phyloP scores from a whole-genome alignment of 2,329 filamentous ascomycete genomes.

The Phoma sp. region DNA sequence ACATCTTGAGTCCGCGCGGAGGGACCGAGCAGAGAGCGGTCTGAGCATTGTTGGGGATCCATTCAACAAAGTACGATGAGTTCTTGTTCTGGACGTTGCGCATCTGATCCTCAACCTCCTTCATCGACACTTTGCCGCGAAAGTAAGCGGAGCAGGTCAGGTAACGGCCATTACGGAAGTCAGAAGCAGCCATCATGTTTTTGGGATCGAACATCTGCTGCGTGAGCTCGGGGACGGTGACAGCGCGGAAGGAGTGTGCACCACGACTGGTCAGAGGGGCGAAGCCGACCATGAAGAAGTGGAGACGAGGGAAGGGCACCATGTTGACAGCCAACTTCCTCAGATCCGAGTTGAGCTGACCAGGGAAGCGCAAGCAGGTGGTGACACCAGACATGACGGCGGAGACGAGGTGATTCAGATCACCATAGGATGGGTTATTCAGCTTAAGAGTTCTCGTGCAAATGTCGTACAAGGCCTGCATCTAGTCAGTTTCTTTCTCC shows the following conservation, averaged over 20 bases:
- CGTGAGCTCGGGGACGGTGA: conserved; percentile 96
- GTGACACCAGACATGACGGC: conserved; percentile 99
- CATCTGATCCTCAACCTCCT: conserved; percentile 99
- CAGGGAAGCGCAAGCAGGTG: conserved; percentile 98
- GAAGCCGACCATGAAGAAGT: conserved; percentile 99
- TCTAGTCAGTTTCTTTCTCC: too few relatives aligned
- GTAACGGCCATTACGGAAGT: conserved; percentile 99
- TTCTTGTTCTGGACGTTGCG: conserved; percentile 99
- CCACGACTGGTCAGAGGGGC: conserved; percentile 94
- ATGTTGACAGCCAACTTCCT: conserved; percentile 99
- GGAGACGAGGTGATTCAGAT: conserved; percentile 99
- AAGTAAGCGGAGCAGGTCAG: conserved; percentile 99
- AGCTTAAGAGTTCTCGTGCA: conserved; percentile 99
- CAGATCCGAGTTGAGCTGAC: conserved; percentile 99
- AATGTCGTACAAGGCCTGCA: conserved; percentile 99
- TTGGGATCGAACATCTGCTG: conserved; percentile 99
- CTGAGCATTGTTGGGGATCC: conserved; percentile 99
- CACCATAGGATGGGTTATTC: conserved; percentile 96
- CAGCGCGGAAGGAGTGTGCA: conserved; percentile 94
- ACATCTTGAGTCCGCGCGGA: conserved; percentile 98
- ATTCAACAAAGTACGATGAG: conserved; percentile 99
- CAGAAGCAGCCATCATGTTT: conserved; percentile 99
- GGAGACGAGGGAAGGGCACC: conserved; percentile 99
- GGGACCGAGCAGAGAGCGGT: conserved; percentile 99
- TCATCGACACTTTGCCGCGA: conserved; percentile 99